Conservation (phyloP, 345 rosid genomes). For the Melaleuca quinquenervia region DNA sequence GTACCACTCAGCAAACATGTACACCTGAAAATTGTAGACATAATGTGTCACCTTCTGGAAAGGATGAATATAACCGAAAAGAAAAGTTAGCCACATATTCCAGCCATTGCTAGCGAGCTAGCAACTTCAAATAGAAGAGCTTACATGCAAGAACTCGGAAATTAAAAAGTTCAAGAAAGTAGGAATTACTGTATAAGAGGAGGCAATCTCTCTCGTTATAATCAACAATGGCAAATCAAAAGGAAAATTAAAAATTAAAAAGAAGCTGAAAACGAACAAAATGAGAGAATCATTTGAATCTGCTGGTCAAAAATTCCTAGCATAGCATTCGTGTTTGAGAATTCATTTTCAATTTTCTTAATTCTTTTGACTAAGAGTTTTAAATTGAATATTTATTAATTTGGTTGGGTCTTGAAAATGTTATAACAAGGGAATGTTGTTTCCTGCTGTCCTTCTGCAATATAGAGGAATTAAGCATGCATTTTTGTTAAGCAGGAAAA, state of each 20-base stretch:
- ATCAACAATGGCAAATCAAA: not conserved
- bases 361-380: not conserved
- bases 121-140: not conserved
- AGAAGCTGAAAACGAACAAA: not conserved
- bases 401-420: not conserved
- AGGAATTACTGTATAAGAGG: not conserved
- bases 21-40: constrained; percentile 39
- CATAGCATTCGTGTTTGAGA: not conserved
- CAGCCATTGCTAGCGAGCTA: not conserved
- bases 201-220: not conserved
- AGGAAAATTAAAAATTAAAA: not conserved
- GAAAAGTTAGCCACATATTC: not conserved
- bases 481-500: not conserved
- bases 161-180: not conserved
- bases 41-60: not conserved
- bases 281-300: not conserved
- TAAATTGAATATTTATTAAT: too few relatives aligned
- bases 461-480: not conserved
- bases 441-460: not conserved
- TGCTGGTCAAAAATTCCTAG: not conserved
- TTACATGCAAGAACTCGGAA: not conserved
- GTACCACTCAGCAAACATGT: constrained; percentile 99
- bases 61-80: not conserved
- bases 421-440: not conserved
- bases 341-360: not conserved